Evolutionary conservation across 1,139 yeast genomes (phyloP).

Genomic region (Suhomyces wounanorum): DNA sequence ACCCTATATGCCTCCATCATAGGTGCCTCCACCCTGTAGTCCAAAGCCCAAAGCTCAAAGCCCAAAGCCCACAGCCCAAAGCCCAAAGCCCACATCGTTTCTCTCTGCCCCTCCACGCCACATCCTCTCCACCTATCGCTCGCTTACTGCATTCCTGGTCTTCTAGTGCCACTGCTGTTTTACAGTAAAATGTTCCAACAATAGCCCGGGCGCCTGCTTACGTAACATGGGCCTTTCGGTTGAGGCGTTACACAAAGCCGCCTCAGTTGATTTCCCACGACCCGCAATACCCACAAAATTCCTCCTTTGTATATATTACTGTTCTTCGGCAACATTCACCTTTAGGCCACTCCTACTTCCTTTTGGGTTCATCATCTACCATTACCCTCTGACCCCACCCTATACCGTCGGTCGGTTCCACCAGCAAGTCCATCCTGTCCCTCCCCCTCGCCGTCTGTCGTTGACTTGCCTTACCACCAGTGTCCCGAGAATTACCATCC

Average conservation of each 20-base stretch:
- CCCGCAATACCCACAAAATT: slow-evolving; percentile 1
- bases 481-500: not conserved
- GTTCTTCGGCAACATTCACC: slow-evolving; percentile 5
- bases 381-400: not conserved
- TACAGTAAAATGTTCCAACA: not conserved
- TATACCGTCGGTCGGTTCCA: not conserved
- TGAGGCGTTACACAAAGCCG: not conserved
- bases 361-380: not conserved
- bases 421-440: not conserved
- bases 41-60: too few species aligned
- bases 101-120: not conserved
- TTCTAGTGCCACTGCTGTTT: not conserved
- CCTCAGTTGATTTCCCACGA: not conserved
- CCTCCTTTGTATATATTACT: slow-evolving; percentile 10
- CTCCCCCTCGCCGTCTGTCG: not conserved
- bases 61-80: not conserved
- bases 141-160: not conserved
- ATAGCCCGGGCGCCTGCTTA: not conserved
- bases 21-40: not conserved
- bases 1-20: too few species aligned
- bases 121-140: not conserved
- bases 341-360: not conserved
- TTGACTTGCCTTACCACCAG: not conserved
- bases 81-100: not conserved
- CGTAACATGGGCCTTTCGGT: not conserved